Base-by-base conservation (phyloP, 1,139 yeast genomes). In the Yamadazyma atlantica region DNA sequence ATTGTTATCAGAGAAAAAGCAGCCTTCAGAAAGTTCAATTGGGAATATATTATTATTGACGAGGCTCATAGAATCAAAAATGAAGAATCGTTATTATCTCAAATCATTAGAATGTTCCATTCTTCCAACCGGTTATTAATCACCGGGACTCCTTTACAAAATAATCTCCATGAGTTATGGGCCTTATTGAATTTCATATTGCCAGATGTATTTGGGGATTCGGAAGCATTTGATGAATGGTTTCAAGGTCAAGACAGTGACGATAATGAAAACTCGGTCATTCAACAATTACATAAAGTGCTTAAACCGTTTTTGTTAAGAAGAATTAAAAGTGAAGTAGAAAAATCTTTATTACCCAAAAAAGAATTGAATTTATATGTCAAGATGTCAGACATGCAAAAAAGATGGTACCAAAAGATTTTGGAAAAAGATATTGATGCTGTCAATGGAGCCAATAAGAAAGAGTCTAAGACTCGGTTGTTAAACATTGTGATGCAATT, bases 241-340 rank as follows among this genome's bases (percentile, higher is more conserved):
- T 84, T 84, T 52, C 64, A 64, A 16, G 51, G 49, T 32, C 58
- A 58, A 3, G 59, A 58, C 15, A 54, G 55, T 12, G 61, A 60
- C 25, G 60, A 61, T 22, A 68, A 66, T 24, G 16, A 21, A 9
- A 75, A 75, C 48, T 70, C 71, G 17, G 83, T 90, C 4, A 87
- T 92, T 15, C 80, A 82, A 50, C 97, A 92, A 62, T 68, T 92
- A 35, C 97, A 90, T 64, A 84, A 89, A 50, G 96, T 92, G 4
- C 70, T 90, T 43, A 77, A 81, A 42, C 94, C 94, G 6, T 85
- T 85, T 53, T 64, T 85, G 33, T 65, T 85, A 44, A 75, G 94
- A 57, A 76, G 94, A 62, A 78, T 85, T 45, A 85, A 85, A 52
- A 74, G 86, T 11, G 94, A 85, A 49, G 94, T 85, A 14, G 94